Evolutionary conservation across 257 asterid genomes (phyloP).

Genomic region (Fraxinus pennsylvanica): DNA sequence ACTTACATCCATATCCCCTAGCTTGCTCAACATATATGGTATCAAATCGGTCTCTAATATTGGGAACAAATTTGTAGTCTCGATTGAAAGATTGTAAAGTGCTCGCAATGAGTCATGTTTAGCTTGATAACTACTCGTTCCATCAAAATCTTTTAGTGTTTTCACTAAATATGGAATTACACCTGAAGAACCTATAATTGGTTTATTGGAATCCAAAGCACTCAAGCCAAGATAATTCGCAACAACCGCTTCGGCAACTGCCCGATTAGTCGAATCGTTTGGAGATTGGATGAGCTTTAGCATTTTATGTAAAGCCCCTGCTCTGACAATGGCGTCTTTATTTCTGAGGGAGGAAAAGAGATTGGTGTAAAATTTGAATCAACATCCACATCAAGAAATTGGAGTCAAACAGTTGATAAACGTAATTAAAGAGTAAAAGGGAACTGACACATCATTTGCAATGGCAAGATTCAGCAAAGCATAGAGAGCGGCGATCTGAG

Average conservation of each 20-base stretch:
- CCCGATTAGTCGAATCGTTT: conserved; percentile 26
- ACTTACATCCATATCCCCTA: conserved; percentile 73
- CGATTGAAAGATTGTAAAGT: conserved; percentile 76
- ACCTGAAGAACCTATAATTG: conserved; percentile 75
- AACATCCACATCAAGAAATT: not conserved
- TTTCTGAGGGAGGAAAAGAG: conserved; percentile 47
- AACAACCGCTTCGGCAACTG: conserved; percentile 60
- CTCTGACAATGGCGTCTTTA: conserved; percentile 81
- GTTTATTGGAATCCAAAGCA: conserved; percentile 77
- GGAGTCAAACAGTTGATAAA: not conserved
- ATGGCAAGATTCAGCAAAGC: conserved; percentile 81
- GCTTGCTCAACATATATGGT: conserved; percentile 46
- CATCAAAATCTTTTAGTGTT: conserved; percentile 33
- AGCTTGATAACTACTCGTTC: conserved; percentile 33
- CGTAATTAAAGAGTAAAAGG: not conserved
- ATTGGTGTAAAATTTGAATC: conserved; percentile 8
- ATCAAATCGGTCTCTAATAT: conserved; percentile 56
- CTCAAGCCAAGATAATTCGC: conserved; percentile 87
- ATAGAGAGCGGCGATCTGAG: conserved; percentile 74
- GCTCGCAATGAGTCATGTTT: conserved; percentile 73
- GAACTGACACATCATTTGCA: conserved; percentile 57
- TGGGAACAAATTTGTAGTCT: conserved; percentile 39
- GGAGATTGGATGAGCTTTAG: conserved; percentile 51
- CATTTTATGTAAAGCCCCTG: conserved; percentile 85
- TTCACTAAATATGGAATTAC: conserved; percentile 61